Base-by-base conservation (phyloP, 163 green algal genomes). In the Scenedesmus sp. region DNA sequence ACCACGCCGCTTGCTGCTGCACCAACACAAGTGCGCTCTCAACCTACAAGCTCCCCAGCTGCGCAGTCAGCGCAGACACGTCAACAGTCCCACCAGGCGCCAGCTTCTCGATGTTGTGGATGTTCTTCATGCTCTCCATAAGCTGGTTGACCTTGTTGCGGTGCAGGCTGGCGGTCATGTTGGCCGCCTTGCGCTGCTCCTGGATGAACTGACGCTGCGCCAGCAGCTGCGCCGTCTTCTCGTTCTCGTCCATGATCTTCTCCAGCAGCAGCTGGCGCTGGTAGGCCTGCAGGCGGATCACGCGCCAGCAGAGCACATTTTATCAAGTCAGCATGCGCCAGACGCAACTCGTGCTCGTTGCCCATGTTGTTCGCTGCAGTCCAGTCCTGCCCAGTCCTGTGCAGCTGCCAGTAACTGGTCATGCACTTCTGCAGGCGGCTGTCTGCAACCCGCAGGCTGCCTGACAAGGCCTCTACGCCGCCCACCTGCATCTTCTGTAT, bases 221-320 rank as follows among this genome's bases (percentile, higher is more conserved):
- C 92, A 97, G 89, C 89, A 97, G 91, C 26, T 37, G 83, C 12
- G 92, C 84, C 0, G 94, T 95, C 76, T 94, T 95, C 43, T 96
- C 93, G 72, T 96, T 97, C 61, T 98, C 96, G 24, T 95, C 83
- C 94, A 97, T 95, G 84, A 99, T 98, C 86, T 94, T 94, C 40
- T 95, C 88, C 79, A 97, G 90, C 85, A 97, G 94, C 92, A 95
- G 85, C 72, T 96, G 93, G 22, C 94, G 91, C 79, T 95, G 88
- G 93, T 95, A 95, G 18, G 82, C 83, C 83, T 90, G 89, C 65
- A 76, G 30, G 59, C 2, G 59, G 10, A 37, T 24, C 22, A n/a
- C 2, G 37, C 49, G 37, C 24, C 5, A 42, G 72, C 22, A 40
- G 13, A 81, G 35, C 4, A 40, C 18, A 85, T 5, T 5, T 18